A percentile compares a stretch with the other conserved stretches of the same genome.
These are phyloP conservation scores for Coccomyxa sp. DNA, from an alignment of 139 green algal genomes.

Conservation along the genomic window DNA sequence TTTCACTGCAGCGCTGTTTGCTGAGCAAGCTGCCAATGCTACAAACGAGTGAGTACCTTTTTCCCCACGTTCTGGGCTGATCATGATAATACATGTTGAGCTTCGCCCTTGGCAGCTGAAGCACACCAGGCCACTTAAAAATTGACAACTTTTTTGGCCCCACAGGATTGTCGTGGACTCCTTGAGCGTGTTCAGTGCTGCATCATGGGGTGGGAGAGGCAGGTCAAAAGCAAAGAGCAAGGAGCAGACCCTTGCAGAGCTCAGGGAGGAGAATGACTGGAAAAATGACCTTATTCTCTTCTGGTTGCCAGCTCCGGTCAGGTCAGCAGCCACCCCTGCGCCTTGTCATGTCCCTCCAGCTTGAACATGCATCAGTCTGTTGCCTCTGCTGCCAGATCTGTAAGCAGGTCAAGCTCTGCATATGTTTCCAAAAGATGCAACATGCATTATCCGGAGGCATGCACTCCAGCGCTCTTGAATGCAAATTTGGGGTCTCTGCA, in stretches of 20 bases:
- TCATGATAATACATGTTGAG: background rate
- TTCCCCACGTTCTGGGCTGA: background rate
- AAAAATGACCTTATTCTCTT: slow-evolving; percentile 74
- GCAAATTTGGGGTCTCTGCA: background rate
- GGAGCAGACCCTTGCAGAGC: slow-evolving; percentile 11
- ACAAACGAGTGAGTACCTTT: background rate
- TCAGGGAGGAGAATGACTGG: slow-evolving; percentile 73
- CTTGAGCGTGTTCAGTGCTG: background rate
- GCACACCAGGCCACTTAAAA: background rate
- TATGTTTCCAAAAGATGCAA: background rate
- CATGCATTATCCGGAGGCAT: background rate
- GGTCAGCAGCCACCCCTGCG: background rate
- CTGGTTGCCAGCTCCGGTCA: slow-evolving; percentile 25
- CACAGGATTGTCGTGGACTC: background rate
- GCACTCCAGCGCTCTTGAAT: background rate
- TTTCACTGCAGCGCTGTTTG: background rate
- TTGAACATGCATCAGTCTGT: background rate
- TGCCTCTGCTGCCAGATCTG: slow-evolving; percentile 8
- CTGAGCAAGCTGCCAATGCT: background rate
- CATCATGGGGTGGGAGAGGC: background rate
- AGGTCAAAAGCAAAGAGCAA: background rate
- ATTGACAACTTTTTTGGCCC: background rate
- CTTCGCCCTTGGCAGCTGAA: background rate
- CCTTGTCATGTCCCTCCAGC: no score
- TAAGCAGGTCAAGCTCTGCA: background rate